Evolutionary conservation across 495 filamentous ascomycete genomes (phyloP), one percentile per base, ranked within the genome.

Genomic region (Hypomontagnella monticulosa): DNA sequence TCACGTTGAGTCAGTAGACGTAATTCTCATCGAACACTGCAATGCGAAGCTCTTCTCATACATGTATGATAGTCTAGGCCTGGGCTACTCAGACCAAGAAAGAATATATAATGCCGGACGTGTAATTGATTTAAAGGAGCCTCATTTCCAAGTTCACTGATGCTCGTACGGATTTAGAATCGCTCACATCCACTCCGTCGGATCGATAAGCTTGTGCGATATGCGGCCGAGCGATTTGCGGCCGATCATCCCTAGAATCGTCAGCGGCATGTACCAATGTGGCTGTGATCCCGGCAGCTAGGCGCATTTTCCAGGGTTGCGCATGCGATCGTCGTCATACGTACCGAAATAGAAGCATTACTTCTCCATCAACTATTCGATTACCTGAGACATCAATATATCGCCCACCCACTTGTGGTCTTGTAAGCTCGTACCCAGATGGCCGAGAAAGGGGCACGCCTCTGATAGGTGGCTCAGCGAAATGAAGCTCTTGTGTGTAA

Each of bases 291-390:
- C 56, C 44, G 34, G 33, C 23, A 18, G 34, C 56, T 34, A n/a
- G 57, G 40, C 12, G 18, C 47, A 33, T 55, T 46, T 46, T 27
- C 53, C 7, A 52, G 38, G 46, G 38, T 57, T 2, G 23, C 15
- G 15, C 6, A 46, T 7, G 36, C 16, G 56, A 58, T 58, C 56
- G 56, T 6, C 50, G 36, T 41, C 9, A n/a, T 23, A 18, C 20
- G 43, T 37, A 55, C 38, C 52, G 40, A 63, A 63, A 63, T 63
- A 63, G 61, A 51, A 63, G 15, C 15, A 18, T 40, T 15, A 19
- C 11, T 6, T 19, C 16, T 2, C 8, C 36, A 14, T 51, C 19
- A n/a, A 30, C 27, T 10, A 20, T 19, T 49, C 33, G 34, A 58
- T 49, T 58, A 5, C 43, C 33, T 41, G 23, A 27, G 23, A 27